Conservation (phyloP, 306 rosid genomes). For the Pterocarpus macrocarpus region DNA sequence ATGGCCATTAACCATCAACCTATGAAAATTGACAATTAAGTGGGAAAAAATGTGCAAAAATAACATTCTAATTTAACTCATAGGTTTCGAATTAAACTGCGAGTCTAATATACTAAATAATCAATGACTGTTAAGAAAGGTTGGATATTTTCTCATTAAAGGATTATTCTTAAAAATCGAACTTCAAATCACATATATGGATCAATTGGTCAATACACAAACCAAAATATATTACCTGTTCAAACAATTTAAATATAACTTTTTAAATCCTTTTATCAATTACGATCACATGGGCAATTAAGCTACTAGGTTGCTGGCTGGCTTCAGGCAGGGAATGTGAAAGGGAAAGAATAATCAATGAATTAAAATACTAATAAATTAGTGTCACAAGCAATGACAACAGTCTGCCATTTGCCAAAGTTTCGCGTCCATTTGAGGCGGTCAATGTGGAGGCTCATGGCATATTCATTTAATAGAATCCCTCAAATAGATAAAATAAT, state of each 20-base stretch:
- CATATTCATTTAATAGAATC: constrained; percentile 1
- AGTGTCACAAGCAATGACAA: not conserved
- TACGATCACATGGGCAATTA: no score
- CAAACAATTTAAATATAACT: not conserved
- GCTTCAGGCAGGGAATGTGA: constrained; percentile 1
- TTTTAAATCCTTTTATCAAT: not conserved
- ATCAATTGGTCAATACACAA: not conserved
- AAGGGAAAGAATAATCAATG: not conserved
- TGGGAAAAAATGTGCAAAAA: no score
- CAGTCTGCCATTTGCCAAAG: not conserved
- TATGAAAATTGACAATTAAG: no score
- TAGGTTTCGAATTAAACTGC: no score
- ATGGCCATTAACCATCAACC: no score
- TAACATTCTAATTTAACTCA: no score
- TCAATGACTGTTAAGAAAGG: not conserved
- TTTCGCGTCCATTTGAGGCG: not conserved
- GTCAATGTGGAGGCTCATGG: not conserved
- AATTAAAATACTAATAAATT: no score
- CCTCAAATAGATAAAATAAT: not conserved
- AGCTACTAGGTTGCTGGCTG: not conserved
- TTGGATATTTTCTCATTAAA: not conserved
- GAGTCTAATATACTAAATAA: not conserved
- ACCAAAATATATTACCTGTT: not conserved
- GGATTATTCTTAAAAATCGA: not conserved
- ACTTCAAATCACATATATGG: no score